Base-by-base conservation (phyloP, 1,284 basidiomycete genomes). In the Fomes fomentarius region DNA sequence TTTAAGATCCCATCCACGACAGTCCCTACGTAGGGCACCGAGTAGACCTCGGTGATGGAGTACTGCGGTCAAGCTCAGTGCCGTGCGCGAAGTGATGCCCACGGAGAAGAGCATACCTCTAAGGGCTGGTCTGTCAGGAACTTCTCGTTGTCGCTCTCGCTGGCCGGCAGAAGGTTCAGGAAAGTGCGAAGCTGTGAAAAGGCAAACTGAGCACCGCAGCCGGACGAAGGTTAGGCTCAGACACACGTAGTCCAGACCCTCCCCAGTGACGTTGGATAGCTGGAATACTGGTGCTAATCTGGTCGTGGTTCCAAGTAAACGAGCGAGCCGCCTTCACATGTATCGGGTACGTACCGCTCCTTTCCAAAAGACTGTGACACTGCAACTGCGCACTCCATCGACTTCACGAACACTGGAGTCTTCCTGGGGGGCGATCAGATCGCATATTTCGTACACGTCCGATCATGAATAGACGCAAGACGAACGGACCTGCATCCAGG, bases 1-100 rank as follows among this genome's bases (percentile, higher is more conserved):
- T 93, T 91, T 52, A 97, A 72, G 52, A 97, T 94, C 1, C 96
- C 95, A 63, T 94, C 94, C 24, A 97, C 93, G 6, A 98, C 96
- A 1, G 95, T 96, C 31, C 96, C 96, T 2, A 96, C 93, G 63
- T 96, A 97, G 0, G 94, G 95, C 21, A 96, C 93, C 45, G 90
- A 69, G 69, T 72, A 94, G 22, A 93, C 84, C 63, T 94, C 92
- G 2, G 87, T 93, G 35, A 93, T 78, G 8, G 89, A 91, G 65
- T 86, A 93, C 87, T 92, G 61, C 31, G 2, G 21, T 15, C 17
- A 5, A 26, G 25, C 34, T 40, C 5, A 40, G 38, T 5, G 19
- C 12, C 3, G 14, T 7, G 10, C 17, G 33, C 15, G 19, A 31
- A 50, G 7, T 10, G 33, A 12, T 10, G 21, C 19, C 26, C 41